A percentile compares a stretch with the other conserved stretches of the same genome.
Conservation (phyloP, 768 basidiomycete species). For the Tephrocybe sp. region DNA sequence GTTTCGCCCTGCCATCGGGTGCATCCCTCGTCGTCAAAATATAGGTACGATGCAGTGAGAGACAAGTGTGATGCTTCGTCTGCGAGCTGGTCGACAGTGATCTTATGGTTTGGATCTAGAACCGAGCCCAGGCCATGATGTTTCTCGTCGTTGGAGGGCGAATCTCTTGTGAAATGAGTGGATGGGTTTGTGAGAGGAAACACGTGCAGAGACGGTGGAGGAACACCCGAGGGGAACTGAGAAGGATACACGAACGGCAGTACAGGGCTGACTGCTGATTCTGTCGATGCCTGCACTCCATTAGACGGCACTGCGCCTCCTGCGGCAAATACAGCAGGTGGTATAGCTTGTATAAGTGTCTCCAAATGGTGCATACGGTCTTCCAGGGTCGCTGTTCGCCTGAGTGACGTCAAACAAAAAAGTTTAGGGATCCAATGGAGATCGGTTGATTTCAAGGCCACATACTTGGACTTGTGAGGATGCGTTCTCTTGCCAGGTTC, state of each 20-base stretch:
- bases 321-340: slow-evolving; percentile 73
- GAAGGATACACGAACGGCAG: slow-evolving; percentile 29
- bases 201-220: slow-evolving; percentile 75
- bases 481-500: slow-evolving; percentile 84
- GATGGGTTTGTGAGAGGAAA: slow-evolving; percentile 82
- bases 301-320: slow-evolving; percentile 38
- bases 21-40: slow-evolving; percentile 84
- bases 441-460: slow-evolving; percentile 3
- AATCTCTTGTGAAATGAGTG: slow-evolving; percentile 62
- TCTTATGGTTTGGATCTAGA: slow-evolving; percentile 32
- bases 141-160: slow-evolving; percentile 38
- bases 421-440: background rate
- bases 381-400: slow-evolving; percentile 79
- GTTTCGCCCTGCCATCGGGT: slow-evolving; percentile 92
- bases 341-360: slow-evolving; percentile 80
- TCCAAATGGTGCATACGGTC: slow-evolving; percentile 89
- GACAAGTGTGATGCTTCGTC: slow-evolving; percentile 65
- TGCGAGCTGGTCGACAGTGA: slow-evolving; percentile 41
- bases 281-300: slow-evolving; percentile 29
- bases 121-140: slow-evolving; percentile 40
- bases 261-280: slow-evolving; percentile 24
- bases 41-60: slow-evolving; percentile 75
- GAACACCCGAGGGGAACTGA: slow-evolving; percentile 50
- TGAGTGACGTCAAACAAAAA: slow-evolving; percentile 24
- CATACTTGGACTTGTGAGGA: slow-evolving; percentile 86